Percentiles rank a stretch among this genome's conserved stretches.
These are phyloP conservation scores for Sesbania bispinosa DNA, from an alignment of 306 rosid genomes.

Conservation along the genomic window DNA sequence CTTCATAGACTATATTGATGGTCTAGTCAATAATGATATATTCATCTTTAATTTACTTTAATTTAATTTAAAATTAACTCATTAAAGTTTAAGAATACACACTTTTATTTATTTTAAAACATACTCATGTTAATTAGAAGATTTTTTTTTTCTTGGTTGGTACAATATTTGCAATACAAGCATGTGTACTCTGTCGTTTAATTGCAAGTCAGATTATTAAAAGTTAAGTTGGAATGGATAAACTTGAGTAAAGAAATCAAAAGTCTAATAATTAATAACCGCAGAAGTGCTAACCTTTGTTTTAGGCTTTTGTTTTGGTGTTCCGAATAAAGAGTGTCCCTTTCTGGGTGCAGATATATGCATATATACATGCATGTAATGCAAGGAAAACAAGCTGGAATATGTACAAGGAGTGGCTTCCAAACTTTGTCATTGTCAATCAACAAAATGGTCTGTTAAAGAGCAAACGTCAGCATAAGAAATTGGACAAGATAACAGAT, in stretches of 20 bases:
- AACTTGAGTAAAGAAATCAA: not conserved
- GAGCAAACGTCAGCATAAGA: not conserved
- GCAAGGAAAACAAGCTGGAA: not conserved
- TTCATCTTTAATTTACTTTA: no score
- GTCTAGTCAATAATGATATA: no score
- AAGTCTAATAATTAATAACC: not conserved
- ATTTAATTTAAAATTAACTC: no score
- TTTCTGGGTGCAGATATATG: not conserved
- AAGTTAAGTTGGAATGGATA: not conserved
- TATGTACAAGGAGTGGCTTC: constrained; percentile 7
- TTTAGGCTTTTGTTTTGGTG: constrained; percentile 19
- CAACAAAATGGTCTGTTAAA: constrained; percentile 20
- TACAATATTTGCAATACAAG: no score
- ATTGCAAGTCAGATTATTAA: not conserved
- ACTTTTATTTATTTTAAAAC: no score
- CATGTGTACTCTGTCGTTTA: not conserved
- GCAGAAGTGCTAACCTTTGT: not conserved
- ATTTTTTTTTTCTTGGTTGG: no score
- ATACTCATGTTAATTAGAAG: no score
- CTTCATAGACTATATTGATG: no score
- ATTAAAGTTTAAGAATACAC: no score
- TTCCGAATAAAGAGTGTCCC: not conserved
- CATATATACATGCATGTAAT: no score
- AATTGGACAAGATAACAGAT: constrained; percentile 8
- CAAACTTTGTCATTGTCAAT: constrained; percentile 3